Percentiles rank a stretch among this genome's conserved stretches.
Evolutionary conservation across 202 grass and related monocot genomes (phyloP).

Genomic region (Schoenoplectus triqueter): DNA sequence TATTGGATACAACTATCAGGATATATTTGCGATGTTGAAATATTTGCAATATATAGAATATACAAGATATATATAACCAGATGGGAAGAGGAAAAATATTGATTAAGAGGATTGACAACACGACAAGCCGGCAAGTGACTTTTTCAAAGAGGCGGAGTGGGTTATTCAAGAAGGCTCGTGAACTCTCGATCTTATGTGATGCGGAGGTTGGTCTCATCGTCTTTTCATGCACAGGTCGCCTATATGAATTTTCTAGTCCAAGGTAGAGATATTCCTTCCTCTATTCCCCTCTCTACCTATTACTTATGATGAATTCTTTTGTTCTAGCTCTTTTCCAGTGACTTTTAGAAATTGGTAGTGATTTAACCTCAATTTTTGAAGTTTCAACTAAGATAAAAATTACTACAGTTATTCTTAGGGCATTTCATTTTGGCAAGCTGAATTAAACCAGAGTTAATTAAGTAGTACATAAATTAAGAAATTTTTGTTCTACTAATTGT

Average conservation of each 20-base stretch:
- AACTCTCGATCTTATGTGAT: conserved; percentile 26
- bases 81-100: conserved; percentile 28
- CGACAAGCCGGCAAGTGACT: conserved; percentile 27
- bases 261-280: neutral
- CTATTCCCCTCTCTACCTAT: neutral
- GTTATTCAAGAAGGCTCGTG: conserved; percentile 15
- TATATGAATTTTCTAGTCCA: conserved; percentile 22
- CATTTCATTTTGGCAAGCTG: neutral
- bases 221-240: conserved; percentile 12
- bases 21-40: neutral
- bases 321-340: neutral
- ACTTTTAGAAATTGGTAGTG: neutral
- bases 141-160: conserved; percentile 13
- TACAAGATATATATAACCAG: neutral
- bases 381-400: neutral
- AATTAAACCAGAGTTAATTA: neutral
- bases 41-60: neutral
- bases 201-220: conserved; percentile 10
- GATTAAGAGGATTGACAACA: conserved; percentile 18
- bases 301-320: neutral
- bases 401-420: neutral
- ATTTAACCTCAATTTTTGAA: neutral
- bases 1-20: neutral
- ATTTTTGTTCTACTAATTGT: neutral
- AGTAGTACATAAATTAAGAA: neutral